Percentiles rank a stretch among this genome's conserved stretches.
Conservation (phyloP, 306 rosid species). For the Potentilla sterilis region DNA sequence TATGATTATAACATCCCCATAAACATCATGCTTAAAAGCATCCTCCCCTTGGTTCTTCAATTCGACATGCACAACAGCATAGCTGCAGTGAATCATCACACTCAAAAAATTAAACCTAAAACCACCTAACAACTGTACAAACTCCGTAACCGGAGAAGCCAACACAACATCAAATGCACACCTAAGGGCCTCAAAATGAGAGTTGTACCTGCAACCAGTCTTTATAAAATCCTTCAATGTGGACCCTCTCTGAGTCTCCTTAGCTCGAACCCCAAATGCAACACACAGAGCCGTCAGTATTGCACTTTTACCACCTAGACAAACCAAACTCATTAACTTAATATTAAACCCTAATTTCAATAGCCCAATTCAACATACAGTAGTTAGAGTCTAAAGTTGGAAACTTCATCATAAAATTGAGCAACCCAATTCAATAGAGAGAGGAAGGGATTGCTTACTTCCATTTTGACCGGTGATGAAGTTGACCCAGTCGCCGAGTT, state of each 20-base stretch:
- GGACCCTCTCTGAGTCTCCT: slow-evolving; percentile 80
- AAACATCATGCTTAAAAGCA: slow-evolving; percentile 78
- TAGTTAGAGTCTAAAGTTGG: not conserved
- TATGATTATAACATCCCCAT: slow-evolving; percentile 60
- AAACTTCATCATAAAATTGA: not conserved
- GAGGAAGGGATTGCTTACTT: slow-evolving; percentile 40
- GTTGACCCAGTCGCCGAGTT: slow-evolving; percentile 66
- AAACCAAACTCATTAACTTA: not conserved
- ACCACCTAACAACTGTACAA: slow-evolving; percentile 5
- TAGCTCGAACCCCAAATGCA: slow-evolving; percentile 93
- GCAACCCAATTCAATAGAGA: not conserved
- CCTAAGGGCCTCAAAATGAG: not conserved
- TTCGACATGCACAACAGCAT: slow-evolving; percentile 70
- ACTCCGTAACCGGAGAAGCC: not conserved
- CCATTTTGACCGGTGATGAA: slow-evolving; percentile 94
- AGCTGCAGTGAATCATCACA: slow-evolving; percentile 44
- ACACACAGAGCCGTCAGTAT: slow-evolving; percentile 77
- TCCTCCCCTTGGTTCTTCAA: slow-evolving; percentile 81
- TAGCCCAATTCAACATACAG: not conserved
- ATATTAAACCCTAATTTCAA: not conserved
- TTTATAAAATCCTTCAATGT: slow-evolving; percentile 80
- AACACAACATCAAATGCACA: not conserved
- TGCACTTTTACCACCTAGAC: slow-evolving; percentile 93
- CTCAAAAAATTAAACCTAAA: slow-evolving; percentile 13
- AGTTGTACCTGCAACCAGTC: slow-evolving; percentile 64